Conservation (phyloP, 164 flowering plant species). For the Malania oleifera region DNA sequence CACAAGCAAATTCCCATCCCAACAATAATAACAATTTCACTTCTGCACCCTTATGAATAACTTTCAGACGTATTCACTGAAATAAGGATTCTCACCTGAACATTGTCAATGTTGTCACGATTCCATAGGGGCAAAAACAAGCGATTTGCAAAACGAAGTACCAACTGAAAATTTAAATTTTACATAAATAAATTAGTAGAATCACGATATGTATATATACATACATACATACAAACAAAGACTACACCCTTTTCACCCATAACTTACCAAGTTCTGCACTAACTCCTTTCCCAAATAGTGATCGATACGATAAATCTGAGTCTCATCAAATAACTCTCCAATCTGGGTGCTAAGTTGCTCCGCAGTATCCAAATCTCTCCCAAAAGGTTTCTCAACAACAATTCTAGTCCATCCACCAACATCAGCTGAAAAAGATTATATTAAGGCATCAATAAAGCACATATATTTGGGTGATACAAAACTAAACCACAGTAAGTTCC, state of each 20-base stretch:
- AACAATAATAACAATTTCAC: neutral
- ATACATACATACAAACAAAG: neutral
- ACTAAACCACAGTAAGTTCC: neutral
- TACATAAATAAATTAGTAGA: constrained; percentile 6
- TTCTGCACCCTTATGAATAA: neutral
- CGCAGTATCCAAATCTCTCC: constrained; percentile 81
- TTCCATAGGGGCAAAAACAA: constrained; percentile 75
- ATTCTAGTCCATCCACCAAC: constrained; percentile 97
- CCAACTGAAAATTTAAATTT: constrained; percentile 44
- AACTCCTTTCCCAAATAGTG: constrained; percentile 98
- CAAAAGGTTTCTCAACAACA: constrained; percentile 98
- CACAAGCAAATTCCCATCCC: no score
- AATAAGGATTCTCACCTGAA: constrained; percentile 45
- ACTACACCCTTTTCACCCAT: neutral
- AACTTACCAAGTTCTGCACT: constrained; percentile 92
- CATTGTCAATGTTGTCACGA: constrained; percentile 67
- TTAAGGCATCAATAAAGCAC: neutral
- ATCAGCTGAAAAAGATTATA: constrained; percentile 57
- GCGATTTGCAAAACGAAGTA: constrained; percentile 81
- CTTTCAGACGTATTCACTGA: neutral
- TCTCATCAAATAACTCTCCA: constrained; percentile 87
- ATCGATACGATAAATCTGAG: constrained; percentile 94
- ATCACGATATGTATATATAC: neutral
- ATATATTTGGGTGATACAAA: neutral
- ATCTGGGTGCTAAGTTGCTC: constrained; percentile 86